A percentile compares a stretch with the other conserved stretches of the same genome.
phyloP scores from a whole-genome alignment of 2,329 filamentous ascomycete genomes.

The Arthrobotrys iridis region DNA sequence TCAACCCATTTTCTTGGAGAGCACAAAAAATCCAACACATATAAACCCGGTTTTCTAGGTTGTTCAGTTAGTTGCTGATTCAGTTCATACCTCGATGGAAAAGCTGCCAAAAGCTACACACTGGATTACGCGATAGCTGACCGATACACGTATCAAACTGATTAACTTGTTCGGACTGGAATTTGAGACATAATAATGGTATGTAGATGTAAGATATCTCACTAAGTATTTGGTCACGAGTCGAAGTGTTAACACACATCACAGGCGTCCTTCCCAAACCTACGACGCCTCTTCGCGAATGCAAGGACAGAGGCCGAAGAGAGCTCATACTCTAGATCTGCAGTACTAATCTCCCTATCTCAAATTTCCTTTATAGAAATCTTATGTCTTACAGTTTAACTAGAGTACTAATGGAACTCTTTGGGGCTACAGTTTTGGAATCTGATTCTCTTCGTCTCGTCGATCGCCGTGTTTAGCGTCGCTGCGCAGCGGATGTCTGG shows the following conservation, averaged over 20 bases:
- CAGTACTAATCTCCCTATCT: constrained; percentile 67
- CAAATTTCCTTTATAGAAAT: too few species aligned
- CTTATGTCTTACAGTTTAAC: too few species aligned
- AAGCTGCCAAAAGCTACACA: too few species aligned
- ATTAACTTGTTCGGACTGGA: constrained; percentile 1
- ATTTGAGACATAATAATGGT: background rate
- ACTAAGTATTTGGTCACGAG: too few species aligned
- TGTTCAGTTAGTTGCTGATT: too few species aligned
- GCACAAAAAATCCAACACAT: constrained; percentile 54
- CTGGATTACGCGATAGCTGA: background rate
- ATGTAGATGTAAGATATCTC: background rate
- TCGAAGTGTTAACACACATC: background rate
- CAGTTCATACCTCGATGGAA: background rate
- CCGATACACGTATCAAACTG: background rate
- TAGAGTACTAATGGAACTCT: constrained; percentile 23
- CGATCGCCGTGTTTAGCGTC: constrained; percentile 91
- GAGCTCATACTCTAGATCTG: constrained; percentile 90
- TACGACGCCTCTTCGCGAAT: constrained; percentile 95
- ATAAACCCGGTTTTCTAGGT: constrained; percentile 28
- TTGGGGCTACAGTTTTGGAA: constrained; percentile 94
- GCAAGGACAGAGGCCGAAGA: constrained; percentile 92
- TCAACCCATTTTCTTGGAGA: constrained; percentile 57
- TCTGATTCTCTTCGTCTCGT: constrained; percentile 93
- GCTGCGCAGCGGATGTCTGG: constrained; percentile 81
- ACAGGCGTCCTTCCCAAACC: constrained; percentile 84